Base-by-base conservation (phyloP, 108 stramenopile species). In the Discostella stelligeroides region DNA sequence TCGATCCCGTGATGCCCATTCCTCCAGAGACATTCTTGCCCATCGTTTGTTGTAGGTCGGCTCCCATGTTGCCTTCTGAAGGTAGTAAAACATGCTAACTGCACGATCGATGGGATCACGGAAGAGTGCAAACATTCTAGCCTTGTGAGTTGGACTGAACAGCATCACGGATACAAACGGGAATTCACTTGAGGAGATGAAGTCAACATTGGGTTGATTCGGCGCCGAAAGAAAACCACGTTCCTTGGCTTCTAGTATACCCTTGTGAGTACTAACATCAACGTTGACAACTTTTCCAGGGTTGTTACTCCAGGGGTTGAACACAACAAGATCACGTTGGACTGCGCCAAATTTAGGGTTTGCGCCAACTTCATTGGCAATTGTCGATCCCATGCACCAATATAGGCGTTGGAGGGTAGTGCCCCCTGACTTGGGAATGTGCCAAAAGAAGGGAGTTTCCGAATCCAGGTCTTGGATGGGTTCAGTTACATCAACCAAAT, bases 241-340 rank as follows among this genome's bases (percentile, higher is more conserved):
- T 20, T 67, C 49, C 42, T 67, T 66, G 14, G 83, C 83, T 21
- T 66, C 66, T 21, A 62, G 53, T 20, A 84, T 78, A 7, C 83
- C 83, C 13, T 70, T 58, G 20, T 70, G 73, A 42, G 71, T 73
- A 1, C 76, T 63, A 0, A 77, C 72, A 58, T 84, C 83, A 37
- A 81, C 83, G 60, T 84, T 84, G 17, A 81, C 66, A 25, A 73
- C 80, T 48, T 63, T 72, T 11, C 80, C 83, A 24, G 76, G 75
- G 59, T 77, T 66, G 38, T 64, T 71, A 0, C 18, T 76, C 71
- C 63, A 73, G 38, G 61, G 64, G 39, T 40, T 58, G 72, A 73
- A 65, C 0, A 63, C 64, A 15, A 61, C 38, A 39, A 72, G 45
- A 30, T 48, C 38, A 43, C 37, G 15, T 15, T 58, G 30, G 24